Evolutionary conservation across 768 basidiomycete species (phyloP), one percentile per base, ranked within the genome.

Genomic region (Lepiota brunneoincarnata): DNA sequence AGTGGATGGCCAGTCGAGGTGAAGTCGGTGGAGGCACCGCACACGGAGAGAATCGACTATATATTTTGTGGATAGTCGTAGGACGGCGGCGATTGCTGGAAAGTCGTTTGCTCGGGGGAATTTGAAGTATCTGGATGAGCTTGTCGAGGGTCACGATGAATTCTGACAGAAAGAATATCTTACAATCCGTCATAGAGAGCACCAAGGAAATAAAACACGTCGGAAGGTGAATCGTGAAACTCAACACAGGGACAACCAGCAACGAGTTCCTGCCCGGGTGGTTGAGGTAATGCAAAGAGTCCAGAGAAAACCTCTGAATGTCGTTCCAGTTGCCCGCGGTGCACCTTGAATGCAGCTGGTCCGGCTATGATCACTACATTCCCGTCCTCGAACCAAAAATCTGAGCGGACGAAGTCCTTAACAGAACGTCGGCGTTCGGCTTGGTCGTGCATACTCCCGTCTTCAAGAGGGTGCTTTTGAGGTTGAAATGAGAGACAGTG

Each of bases 131-230:
- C 86, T 88, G 34, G 0, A 18, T 23, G n/a, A 4, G 2, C 10
- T 43, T 43, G 6, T 10, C 39, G 15, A n/a, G 18, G 43, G 9
- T 37, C 12, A 11, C 15, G 7, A 49, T 14, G 14, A 20, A 20
- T 4, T 14, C n/a, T 6, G 11, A 49, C n/a, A n/a, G 26, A 20
- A 20, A 26, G 15, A 10, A 12, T n/a, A 7, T 72, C 86, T 59
- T 61, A 90, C 89, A 90, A 63, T 44, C 89, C 89, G 56, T 91
- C 89, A 58, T 91, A 91, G 9, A 91, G 67, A 20, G 89, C 87
- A 28, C 73, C 71, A 38, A 91, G 65, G 31, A 91, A 80, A 63
- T 83, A 79, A 47, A 82, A 73, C 38, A 90, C 74, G 63, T 91
- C 89, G 6, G 80, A 77, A 0, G 87, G 82, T 48, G 74, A 71